Percentiles rank a stretch among this genome's conserved stretches.
Conservation (phyloP, 169 alveolate species). For the Cryptosporidium tyzzeri region DNA sequence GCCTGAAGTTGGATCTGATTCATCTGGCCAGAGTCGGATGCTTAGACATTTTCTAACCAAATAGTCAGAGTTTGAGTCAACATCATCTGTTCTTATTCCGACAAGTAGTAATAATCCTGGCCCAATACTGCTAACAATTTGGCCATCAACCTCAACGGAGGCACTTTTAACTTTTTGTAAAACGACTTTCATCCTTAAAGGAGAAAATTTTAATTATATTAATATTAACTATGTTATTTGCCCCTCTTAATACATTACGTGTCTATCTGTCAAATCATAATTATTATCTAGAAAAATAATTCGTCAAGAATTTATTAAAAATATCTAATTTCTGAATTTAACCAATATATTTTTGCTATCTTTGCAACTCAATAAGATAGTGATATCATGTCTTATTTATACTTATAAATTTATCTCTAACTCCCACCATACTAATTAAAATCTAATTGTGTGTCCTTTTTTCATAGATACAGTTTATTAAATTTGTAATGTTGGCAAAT, state of each 20-base stretch:
- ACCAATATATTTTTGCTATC: neutral
- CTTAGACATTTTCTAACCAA: slow-evolving; percentile 86
- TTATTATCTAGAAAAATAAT: too few species aligned
- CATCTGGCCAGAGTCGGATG: slow-evolving; percentile 87
- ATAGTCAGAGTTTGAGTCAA: slow-evolving; percentile 78
- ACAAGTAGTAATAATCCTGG: slow-evolving; percentile 86
- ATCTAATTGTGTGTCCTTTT: neutral
- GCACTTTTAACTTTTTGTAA: slow-evolving; percentile 88
- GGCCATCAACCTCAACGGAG: slow-evolving; percentile 83
- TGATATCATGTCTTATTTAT: too few species aligned
- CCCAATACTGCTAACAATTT: slow-evolving; percentile 85
- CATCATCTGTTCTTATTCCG: slow-evolving; percentile 87
- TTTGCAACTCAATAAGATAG: too few species aligned
- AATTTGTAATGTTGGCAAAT: neutral
- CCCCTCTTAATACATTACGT: neutral
- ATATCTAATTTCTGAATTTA: too few species aligned
- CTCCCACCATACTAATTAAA: neutral
- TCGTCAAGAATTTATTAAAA: neutral
- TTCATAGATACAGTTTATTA: too few species aligned
- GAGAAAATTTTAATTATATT: neutral
- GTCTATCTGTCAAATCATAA: neutral
- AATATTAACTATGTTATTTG: neutral
- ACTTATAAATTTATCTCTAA: neutral
- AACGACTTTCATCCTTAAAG: slow-evolving; percentile 85
- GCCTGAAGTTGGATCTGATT: slow-evolving; percentile 75